Evolutionary conservation across 2,329 filamentous ascomycete species (phyloP).

Genomic region (Penicillium griseofulvum): DNA sequence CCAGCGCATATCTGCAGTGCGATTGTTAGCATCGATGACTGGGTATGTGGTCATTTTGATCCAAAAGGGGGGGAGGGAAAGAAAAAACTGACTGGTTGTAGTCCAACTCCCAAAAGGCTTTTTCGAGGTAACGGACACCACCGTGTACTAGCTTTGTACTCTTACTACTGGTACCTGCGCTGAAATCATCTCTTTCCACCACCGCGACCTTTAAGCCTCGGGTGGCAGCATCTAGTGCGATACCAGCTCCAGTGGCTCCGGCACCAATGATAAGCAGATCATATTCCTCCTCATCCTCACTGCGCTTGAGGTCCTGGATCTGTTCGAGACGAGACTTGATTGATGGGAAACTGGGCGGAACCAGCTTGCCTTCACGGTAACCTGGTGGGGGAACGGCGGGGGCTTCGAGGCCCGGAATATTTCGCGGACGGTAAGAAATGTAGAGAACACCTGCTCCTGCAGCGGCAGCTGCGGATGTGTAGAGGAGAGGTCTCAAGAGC

Average conservation of each 20-base stretch:
- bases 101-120: conserved; percentile 81
- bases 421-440: conserved; percentile 60
- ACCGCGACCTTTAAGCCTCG: conserved; percentile 75
- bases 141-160: conserved; percentile 85
- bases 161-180: conserved; percentile 78
- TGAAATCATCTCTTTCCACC: conserved; percentile 81
- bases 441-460: conserved; percentile 59
- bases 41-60: background rate
- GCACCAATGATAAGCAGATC: conserved; percentile 77
- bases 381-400: conserved; percentile 63
- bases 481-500: conserved; percentile 58
- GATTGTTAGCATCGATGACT: conserved; percentile 6
- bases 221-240: conserved; percentile 77
- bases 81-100: conserved; percentile 64
- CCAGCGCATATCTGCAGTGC: conserved; percentile 58
- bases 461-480: conserved; percentile 55
- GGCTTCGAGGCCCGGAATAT: conserved; percentile 62
- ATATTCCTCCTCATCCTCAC: conserved; percentile 55
- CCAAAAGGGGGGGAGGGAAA: background rate
- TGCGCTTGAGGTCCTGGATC: conserved; percentile 52
- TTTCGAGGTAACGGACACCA: conserved; percentile 80
- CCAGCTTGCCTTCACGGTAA: conserved; percentile 59
- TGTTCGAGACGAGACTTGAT: conserved; percentile 52
- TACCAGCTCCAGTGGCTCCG: conserved; percentile 75
- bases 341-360: conserved; percentile 51